phyloP scores from a whole-genome alignment of 305 asterid genomes.

The Salvia sclarea region DNA sequence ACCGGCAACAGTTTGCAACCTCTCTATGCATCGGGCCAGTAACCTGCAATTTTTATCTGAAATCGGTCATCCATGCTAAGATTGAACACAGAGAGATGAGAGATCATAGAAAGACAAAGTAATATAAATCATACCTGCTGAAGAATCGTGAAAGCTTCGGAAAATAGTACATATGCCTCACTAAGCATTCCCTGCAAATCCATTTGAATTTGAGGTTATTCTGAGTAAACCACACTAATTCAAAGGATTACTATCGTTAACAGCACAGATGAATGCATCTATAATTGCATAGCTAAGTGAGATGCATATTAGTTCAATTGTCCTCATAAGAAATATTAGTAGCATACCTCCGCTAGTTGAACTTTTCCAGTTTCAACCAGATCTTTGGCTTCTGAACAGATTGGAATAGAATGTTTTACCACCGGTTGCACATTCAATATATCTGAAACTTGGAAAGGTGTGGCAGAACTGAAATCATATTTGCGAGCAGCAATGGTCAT shows the following conservation, averaged over 20 bases:
- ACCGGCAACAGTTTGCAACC: conserved; percentile 98
- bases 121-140: conserved; percentile 62
- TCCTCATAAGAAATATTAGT: conserved; percentile 17
- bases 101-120: conserved; percentile 21
- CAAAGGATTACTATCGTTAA: not conserved
- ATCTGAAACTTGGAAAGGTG: conserved; percentile 87
- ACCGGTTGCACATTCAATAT: conserved; percentile 85
- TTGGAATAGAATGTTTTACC: conserved; percentile 91
- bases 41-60: conserved; percentile 51
- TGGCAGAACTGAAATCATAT: conserved; percentile 65
- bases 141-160: conserved; percentile 86
- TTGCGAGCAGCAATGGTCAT: conserved; percentile 75
- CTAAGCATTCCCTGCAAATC: conserved; percentile 70
- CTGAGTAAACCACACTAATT: not conserved
- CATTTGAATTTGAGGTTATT: not conserved
- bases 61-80: conserved; percentile 18
- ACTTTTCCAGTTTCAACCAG: conserved; percentile 92
- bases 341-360: conserved; percentile 87
- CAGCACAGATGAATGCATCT: not conserved
- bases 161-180: conserved; percentile 78
- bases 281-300: not conserved
- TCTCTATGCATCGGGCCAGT: conserved; percentile 99
- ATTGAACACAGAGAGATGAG: conserved; percentile 22
- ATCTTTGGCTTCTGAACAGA: conserved; percentile 92
- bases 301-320: not conserved